These are phyloP conservation scores for Opeltia flavorubescens DNA, from an alignment of 495 filamentous ascomycete species.

Conservation along the genomic window DNA sequence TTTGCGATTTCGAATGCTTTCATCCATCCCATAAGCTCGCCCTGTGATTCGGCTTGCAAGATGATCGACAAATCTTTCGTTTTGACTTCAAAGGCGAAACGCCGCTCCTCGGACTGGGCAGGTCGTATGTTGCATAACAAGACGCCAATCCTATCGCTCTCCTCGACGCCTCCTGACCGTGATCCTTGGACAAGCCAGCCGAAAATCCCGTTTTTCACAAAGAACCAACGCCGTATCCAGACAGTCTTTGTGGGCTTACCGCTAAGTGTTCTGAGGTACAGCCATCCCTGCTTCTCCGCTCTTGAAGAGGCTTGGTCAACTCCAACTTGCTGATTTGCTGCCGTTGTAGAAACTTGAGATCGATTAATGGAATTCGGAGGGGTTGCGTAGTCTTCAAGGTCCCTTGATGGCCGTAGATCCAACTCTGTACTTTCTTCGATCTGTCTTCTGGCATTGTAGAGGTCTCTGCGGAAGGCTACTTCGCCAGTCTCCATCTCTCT, in stretches of 20 bases:
- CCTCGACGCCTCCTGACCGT: conserved; percentile 75
- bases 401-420: conserved; percentile 64
- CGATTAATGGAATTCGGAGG: conserved; percentile 78
- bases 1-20: conserved; percentile 86
- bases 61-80: conserved; percentile 86
- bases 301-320: conserved; percentile 18
- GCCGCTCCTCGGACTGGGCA: conserved; percentile 79
- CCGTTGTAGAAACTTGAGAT: conserved; percentile 52
- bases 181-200: conserved; percentile 84
- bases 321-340: conserved; percentile 28
- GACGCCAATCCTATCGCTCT: conserved; percentile 92
- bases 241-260: conserved; percentile 77
- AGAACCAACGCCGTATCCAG: conserved; percentile 91
- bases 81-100: conserved; percentile 98
- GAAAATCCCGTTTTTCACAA: conserved; percentile 87
- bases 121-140: conserved; percentile 83
- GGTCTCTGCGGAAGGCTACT: conserved; percentile 59
- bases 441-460: conserved; percentile 62
- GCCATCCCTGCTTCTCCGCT: conserved; percentile 85
- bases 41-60: conserved; percentile 84
- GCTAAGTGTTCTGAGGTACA: conserved; percentile 66
- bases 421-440: conserved; percentile 66
- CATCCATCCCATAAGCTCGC: conserved; percentile 83
- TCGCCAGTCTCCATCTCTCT: conserved; percentile 84
- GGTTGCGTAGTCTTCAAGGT: conserved; percentile 82